Percentiles rank a stretch among this genome's conserved stretches.
Conservation (phyloP, 2,329 filamentous ascomycete genomes). For the Byssothecium circinans region DNA sequence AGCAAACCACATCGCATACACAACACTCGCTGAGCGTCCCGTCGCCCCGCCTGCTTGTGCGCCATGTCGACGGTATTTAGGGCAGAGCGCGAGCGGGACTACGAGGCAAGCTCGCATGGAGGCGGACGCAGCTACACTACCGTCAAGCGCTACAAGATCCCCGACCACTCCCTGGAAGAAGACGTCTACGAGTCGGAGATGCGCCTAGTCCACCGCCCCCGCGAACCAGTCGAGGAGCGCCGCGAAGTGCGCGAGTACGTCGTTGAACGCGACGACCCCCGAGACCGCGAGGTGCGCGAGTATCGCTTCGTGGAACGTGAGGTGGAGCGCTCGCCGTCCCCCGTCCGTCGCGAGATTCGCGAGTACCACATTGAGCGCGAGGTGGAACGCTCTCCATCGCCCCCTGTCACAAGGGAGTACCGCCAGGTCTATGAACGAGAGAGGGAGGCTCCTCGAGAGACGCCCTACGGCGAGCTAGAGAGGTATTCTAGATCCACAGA, state of each 20-base stretch:
- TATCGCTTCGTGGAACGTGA: conserved; percentile 40
- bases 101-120: conserved; percentile 42
- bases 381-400: conserved; percentile 51
- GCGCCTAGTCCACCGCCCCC: conserved; percentile 49
- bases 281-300: conserved; percentile 39
- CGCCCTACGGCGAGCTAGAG: conserved; percentile 49
- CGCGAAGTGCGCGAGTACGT: conserved; percentile 43
- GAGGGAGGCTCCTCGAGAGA: conserved; percentile 34
- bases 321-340: conserved; percentile 42
- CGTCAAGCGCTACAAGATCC: conserved; percentile 63
- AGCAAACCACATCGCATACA: not conserved
- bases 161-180: conserved; percentile 48
- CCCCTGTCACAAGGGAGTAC: conserved; percentile 39
- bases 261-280: conserved; percentile 38
- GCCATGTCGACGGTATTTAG: conserved; percentile 51
- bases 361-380: conserved; percentile 58
- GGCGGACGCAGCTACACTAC: conserved; percentile 53
- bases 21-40: not conserved
- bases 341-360: conserved; percentile 50
- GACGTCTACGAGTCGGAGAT: conserved; percentile 53
- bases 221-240: conserved; percentile 35
- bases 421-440: conserved; percentile 38
- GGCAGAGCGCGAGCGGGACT: conserved; percentile 49
- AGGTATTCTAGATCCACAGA: conserved; percentile 57
- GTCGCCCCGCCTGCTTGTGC: conserved; percentile 3